Evolutionary conservation across 1,139 yeast species (phyloP).

Genomic region (Candida sp.): DNA sequence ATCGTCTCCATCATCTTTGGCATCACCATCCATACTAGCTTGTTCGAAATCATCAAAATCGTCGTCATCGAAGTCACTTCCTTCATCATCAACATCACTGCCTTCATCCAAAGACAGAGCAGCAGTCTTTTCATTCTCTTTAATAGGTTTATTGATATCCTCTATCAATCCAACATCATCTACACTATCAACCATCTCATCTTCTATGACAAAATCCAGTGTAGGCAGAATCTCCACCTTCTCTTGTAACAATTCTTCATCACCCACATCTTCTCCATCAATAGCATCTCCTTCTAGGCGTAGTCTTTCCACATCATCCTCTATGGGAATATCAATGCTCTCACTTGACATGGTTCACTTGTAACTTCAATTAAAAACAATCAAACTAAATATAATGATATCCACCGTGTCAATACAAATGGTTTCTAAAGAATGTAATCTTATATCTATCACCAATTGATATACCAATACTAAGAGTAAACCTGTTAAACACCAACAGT

Average conservation of each 20-base stretch:
- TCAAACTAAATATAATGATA: too few relatives aligned
- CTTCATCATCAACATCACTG: constrained; percentile 3
- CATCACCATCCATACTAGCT: constrained; percentile 2
- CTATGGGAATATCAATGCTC: not conserved
- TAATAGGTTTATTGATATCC: not conserved
- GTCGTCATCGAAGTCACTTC: constrained; percentile 11
- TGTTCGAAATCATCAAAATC: constrained; percentile 9
- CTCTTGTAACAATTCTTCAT: not conserved
- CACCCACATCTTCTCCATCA: not conserved
- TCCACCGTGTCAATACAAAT: too few relatives aligned
- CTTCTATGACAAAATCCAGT: not conserved
- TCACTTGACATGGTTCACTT: too few relatives aligned
- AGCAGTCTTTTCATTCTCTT: not conserved
- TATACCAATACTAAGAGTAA: too few relatives aligned
- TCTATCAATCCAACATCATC: not conserved
- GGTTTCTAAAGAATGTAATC: too few relatives aligned
- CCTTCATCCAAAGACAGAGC: not conserved
- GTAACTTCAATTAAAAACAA: too few relatives aligned
- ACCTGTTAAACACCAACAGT: too few relatives aligned
- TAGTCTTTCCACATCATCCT: not conserved
- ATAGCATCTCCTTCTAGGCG: not conserved
- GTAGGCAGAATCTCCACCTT: not conserved
- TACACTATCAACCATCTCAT: not conserved
- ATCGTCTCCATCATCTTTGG: constrained; percentile 16
- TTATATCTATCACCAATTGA: too few relatives aligned